phyloP scores from a whole-genome alignment of 441 rosid species.

The Adansonia madagascariensis region DNA sequence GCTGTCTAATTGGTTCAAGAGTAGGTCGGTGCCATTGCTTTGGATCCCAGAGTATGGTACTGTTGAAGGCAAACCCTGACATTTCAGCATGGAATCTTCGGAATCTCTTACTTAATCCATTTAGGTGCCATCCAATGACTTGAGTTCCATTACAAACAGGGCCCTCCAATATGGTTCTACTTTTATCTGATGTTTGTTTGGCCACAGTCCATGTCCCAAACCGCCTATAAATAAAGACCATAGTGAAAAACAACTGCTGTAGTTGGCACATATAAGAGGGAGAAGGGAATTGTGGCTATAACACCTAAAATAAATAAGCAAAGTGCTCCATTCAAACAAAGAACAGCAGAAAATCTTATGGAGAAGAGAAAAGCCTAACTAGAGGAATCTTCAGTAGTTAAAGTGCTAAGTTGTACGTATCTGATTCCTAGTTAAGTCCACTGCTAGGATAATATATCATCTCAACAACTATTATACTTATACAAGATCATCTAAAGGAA shows the following conservation, averaged over 20 bases:
- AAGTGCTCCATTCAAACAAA: constrained; percentile 5
- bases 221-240: constrained; percentile 39
- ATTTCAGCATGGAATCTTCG: constrained; percentile 61
- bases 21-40: constrained; percentile 65
- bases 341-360: background rate
- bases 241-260: background rate
- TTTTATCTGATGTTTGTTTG: constrained; percentile 40
- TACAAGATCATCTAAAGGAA: background rate
- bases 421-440: background rate
- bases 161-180: constrained; percentile 46
- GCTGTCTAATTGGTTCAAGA: constrained; percentile 53
- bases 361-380: background rate
- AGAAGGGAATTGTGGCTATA: constrained; percentile 12
- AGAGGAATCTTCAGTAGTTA: background rate
- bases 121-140: constrained; percentile 66
- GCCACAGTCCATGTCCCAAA: constrained; percentile 70
- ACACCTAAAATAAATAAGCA: constrained; percentile 24
- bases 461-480: background rate
- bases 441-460: background rate
- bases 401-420: background rate
- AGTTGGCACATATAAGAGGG: constrained; percentile 10
- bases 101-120: constrained; percentile 36
- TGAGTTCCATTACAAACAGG: constrained; percentile 60
- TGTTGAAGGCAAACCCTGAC: constrained; percentile 70
- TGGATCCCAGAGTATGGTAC: constrained; percentile 70